Conservation (phyloP, 768 basidiomycete species). For the Lactifluus echinatus region DNA sequence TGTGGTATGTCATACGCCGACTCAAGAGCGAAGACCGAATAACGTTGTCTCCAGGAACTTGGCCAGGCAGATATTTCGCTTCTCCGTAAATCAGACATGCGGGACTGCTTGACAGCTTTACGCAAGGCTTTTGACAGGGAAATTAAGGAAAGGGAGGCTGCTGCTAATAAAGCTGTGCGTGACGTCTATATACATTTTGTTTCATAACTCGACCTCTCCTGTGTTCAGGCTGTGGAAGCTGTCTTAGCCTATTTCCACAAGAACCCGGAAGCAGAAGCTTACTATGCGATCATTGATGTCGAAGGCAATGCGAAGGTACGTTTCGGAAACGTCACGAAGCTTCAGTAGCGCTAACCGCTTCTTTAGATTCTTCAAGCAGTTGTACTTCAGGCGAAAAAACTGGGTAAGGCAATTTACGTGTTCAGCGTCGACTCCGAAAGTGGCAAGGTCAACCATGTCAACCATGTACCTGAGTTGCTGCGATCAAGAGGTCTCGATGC, state of each 20-base stretch:
- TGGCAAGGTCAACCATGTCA: conserved; percentile 80
- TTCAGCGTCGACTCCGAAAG: conserved; percentile 67
- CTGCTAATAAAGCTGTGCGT: conserved; percentile 67
- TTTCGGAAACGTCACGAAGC: not conserved
- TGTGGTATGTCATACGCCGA: conserved; percentile 43
- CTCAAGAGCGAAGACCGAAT: not conserved
- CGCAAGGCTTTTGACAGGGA: conserved; percentile 83
- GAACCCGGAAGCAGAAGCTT: conserved; percentile 60
- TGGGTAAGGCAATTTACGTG: conserved; percentile 79
- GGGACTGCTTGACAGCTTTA: conserved; percentile 58
- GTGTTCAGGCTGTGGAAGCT: conserved; percentile 54
- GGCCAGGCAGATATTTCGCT: conserved; percentile 85
- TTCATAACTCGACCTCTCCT: not conserved
- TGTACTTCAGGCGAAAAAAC: conserved; percentile 69
- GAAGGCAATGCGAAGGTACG: conserved; percentile 80
- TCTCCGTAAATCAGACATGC: conserved; percentile 69
- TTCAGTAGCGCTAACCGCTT: not conserved
- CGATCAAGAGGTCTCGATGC: conserved; percentile 70
- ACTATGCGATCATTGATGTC: conserved; percentile 62
- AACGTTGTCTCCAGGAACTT: conserved; percentile 53
- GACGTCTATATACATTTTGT: not conserved
- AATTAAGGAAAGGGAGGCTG: conserved; percentile 70
- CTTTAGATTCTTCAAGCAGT: conserved; percentile 66
- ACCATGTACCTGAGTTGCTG: conserved; percentile 58
- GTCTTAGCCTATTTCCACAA: conserved; percentile 69